phyloP scores from a whole-genome alignment of 208 protist species.

The Trypanosoma platydactyli region DNA sequence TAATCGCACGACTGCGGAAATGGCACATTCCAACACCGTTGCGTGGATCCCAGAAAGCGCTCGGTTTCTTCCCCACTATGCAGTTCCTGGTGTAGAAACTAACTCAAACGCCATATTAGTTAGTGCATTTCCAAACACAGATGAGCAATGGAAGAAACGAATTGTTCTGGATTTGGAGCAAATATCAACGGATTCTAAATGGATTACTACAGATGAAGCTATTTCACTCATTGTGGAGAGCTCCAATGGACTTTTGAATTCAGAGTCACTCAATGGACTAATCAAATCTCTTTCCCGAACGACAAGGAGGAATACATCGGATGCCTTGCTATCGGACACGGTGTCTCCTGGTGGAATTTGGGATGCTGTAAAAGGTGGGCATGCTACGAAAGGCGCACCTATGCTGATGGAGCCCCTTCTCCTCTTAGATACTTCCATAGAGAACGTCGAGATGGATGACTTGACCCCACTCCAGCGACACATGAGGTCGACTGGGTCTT shows the following conservation, averaged over 20 bases:
- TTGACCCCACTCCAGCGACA: too few relatives aligned
- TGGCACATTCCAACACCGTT: neutral
- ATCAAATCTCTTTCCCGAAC: too few relatives aligned
- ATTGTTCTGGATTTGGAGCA: slow-evolving; percentile 18
- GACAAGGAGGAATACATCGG: too few relatives aligned
- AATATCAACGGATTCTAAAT: neutral
- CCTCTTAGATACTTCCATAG: neutral
- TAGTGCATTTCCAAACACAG: neutral
- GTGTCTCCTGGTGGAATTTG: neutral
- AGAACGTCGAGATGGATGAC: neutral
- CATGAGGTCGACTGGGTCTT: too few relatives aligned
- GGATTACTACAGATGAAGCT: slow-evolving; percentile 9
- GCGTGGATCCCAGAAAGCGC: neutral
- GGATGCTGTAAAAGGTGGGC: neutral
- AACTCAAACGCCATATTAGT: slow-evolving; percentile 15
- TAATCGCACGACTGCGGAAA: slow-evolving; percentile 1
- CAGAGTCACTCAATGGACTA: slow-evolving; percentile 10
- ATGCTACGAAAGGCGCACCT: neutral
- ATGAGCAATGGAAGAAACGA: neutral
- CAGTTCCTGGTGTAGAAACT: neutral
- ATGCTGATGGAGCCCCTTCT: neutral
- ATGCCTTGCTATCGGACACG: neutral
- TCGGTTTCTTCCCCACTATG: neutral
- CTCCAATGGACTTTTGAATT: neutral
- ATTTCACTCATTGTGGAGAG: neutral